A percentile compares a stretch with the other conserved stretches of the same genome.
Evolutionary conservation across 164 flowering plant species (phyloP).

Genomic region (Vitis riparia): DNA sequence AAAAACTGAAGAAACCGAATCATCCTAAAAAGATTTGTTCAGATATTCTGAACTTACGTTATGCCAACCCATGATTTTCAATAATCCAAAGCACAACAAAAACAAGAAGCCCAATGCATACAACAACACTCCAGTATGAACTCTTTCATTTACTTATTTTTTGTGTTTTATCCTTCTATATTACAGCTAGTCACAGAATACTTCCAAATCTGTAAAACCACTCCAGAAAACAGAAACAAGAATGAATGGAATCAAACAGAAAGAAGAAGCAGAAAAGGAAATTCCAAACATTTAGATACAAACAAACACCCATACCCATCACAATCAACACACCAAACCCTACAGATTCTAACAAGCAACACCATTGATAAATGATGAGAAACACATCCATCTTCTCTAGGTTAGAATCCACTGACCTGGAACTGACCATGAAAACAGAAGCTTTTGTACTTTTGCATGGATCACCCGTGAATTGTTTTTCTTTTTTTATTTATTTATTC

Average conservation of each 20-base stretch:
- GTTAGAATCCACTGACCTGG: background rate
- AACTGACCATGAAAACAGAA: background rate
- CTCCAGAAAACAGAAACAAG: background rate
- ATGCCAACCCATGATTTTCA: too few species aligned
- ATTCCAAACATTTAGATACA: too few species aligned
- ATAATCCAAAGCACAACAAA: too few species aligned
- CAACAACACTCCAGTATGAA: too few species aligned
- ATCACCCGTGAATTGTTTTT: too few species aligned
- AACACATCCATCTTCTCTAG: too few species aligned
- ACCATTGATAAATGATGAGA: too few species aligned
- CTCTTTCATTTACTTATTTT: slow-evolving; percentile 7
- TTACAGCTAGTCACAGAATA: slow-evolving; percentile 2
- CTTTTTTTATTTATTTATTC: background rate
- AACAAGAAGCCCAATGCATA: too few species aligned
- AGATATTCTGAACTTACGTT: too few species aligned
- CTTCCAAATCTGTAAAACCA: slow-evolving; percentile 1
- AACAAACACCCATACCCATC: slow-evolving; percentile 5
- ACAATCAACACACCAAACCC: slow-evolving; percentile 9
- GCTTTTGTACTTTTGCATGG: too few species aligned
- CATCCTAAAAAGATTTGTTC: too few species aligned
- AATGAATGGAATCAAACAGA: slow-evolving; percentile 17
- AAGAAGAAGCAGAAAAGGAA: background rate
- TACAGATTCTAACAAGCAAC: background rate
- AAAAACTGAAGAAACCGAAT: too few species aligned
- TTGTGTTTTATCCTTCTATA: background rate